Evolutionary conservation across 208 protist genomes (phyloP), one percentile per base, ranked within the genome.

Genomic region (Crithidia sp.): DNA sequence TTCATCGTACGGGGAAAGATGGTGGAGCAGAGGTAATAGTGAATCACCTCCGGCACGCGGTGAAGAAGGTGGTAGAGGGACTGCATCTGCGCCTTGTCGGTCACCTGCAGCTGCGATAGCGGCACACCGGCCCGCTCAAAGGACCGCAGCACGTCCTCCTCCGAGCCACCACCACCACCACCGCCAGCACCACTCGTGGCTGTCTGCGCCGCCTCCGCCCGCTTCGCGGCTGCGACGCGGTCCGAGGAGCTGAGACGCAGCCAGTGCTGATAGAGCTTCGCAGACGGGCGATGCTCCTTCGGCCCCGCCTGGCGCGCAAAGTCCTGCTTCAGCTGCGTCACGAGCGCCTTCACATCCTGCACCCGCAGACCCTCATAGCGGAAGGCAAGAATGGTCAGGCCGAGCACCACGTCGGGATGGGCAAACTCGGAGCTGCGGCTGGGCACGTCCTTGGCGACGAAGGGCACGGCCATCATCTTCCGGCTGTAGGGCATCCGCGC

Each of bases 381-480:
- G 79, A 92, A 98, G 52, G 91, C 94, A 10, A 98, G 81, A 16
- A 97, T 81, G 9, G 96, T 98, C 5, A 98, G 86, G 45, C 95
- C 95, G 71, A 98, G 86, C 61, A 98, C 91, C 13, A 98, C 95
- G 67, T 98, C 96, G 13, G 96, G 96, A 67, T 98, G 96, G 9
- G 96, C 95, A 66, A 99, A 98, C 84, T 99, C 97, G 61, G 89
- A 96, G 55, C 90, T 93, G 50, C 85, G 83, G 49, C 93, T 98
- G 28, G 97, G 97, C 41, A 98, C 93, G 59, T 99, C 97, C 85
- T 99, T 99, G 58, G 96, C 97, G 52, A 99, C 94, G 72, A 99
- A 99, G 2, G 97, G 97, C 7, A 99, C 85, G 3, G 96, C 96
- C 74, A 95, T 94, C 71, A 97, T 71, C 56, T 78, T 73, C 3